Evolutionary conservation across 371 early-diverging fungal species (phyloP).

Genomic region (Pancytospora philotis): DNA sequence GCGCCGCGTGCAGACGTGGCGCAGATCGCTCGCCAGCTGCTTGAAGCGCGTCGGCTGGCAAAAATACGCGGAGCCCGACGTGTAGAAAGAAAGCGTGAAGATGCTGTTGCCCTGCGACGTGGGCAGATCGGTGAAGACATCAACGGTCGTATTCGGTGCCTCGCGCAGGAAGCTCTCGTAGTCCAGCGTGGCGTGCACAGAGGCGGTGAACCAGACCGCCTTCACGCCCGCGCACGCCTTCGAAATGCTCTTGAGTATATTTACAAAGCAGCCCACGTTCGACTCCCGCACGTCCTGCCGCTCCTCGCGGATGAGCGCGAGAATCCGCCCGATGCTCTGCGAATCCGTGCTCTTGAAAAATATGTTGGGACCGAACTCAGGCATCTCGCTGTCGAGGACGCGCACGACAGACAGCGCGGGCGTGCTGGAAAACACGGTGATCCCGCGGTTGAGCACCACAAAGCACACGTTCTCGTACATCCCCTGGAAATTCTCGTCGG

Average conservation of each 20-base stretch:
- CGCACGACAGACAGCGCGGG: not conserved
- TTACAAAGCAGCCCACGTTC: not conserved
- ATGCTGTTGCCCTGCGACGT: not conserved
- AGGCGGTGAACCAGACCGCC: constrained; percentile 23
- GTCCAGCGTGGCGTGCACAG: constrained; percentile 1
- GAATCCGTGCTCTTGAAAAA: not conserved
- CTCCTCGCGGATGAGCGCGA: not conserved
- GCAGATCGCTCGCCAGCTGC: constrained; percentile 7
- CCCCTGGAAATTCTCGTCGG: constrained; percentile 28
- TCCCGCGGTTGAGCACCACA: not conserved
- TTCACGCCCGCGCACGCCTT: constrained; percentile 25
- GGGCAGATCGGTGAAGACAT: not conserved
- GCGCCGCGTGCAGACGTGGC: constrained; percentile 12
- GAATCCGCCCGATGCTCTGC: not conserved
- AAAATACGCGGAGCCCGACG: constrained; percentile 15
- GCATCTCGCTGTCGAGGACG: not conserved
- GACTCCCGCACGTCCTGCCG: not conserved
- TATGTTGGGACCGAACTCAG: not conserved
- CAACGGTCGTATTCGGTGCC: constrained; percentile 8
- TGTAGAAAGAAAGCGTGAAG: constrained; percentile 5
- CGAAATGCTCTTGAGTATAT: constrained; percentile 3
- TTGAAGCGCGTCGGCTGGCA: not conserved
- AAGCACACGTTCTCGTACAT: constrained; percentile 33
- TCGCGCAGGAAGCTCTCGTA: constrained; percentile 13
- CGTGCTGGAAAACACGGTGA: constrained; percentile 10